Evolutionary conservation across 306 rosid species (phyloP).

Genomic region (Chamaecrista fasciculata): DNA sequence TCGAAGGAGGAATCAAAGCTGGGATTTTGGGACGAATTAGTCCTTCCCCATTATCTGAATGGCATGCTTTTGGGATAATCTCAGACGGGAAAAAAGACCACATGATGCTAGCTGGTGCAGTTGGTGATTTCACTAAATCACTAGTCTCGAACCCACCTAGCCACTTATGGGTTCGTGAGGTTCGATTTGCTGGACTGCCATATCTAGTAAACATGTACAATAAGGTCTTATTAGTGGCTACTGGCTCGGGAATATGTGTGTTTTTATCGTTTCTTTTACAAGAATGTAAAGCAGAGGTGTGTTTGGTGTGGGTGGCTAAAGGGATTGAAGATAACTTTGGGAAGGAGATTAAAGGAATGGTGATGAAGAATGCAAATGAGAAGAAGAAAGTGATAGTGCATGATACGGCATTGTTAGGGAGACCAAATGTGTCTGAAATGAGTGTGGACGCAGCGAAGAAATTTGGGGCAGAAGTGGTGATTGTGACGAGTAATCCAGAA

Average conservation of each 20-base stretch:
- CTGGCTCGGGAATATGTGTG: constrained; percentile 58
- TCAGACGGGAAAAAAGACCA: constrained; percentile 47
- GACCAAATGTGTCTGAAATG: constrained; percentile 48
- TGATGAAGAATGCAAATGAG: constrained; percentile 37
- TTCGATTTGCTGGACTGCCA: constrained; percentile 53
- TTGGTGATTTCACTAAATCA: constrained; percentile 54
- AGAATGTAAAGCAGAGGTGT: constrained; percentile 39
- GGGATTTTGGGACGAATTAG: constrained; percentile 54
- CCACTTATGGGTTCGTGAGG: constrained; percentile 50
- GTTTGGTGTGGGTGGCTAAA: constrained; percentile 55
- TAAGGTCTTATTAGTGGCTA: constrained; percentile 48
- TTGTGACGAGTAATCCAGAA: constrained; percentile 60
- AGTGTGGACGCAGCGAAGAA: constrained; percentile 34
- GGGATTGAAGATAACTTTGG: constrained; percentile 54
- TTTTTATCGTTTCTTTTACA: constrained; percentile 52
- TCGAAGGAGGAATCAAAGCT: constrained; percentile 48
- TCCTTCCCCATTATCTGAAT: constrained; percentile 50
- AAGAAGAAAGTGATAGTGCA: constrained; percentile 46
- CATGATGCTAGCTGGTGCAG: constrained; percentile 62
- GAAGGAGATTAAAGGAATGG: constrained; percentile 40
- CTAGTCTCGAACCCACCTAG: constrained; percentile 47
- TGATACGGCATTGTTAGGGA: constrained; percentile 42
- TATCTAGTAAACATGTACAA: constrained; percentile 51
- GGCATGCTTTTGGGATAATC: constrained; percentile 63
- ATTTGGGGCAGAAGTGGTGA: constrained; percentile 48